Base-by-base conservation (phyloP, 2,329 filamentous ascomycete genomes). In the Claviceps sorghi region DNA sequence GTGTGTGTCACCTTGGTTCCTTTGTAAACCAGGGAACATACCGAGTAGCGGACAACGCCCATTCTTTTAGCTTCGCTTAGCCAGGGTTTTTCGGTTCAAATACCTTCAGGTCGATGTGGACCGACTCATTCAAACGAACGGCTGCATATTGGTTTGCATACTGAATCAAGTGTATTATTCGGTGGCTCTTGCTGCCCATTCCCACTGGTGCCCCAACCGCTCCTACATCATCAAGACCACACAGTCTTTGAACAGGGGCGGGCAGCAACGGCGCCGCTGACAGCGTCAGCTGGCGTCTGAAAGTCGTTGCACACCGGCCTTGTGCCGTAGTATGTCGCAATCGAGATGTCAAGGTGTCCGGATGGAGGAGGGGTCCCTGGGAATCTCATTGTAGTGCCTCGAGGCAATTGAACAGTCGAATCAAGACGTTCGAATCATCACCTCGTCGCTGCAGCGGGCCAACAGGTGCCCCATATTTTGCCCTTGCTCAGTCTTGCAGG, bases 1-100 rank as follows among this genome's bases (percentile, higher is more conserved):
- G 36, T 50, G 29, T 50, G 41, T 43, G 43, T 50, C 49, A 50
- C 49, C 49, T 38, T 29, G 29, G 19, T 22, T 45, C 30, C 49
- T 50, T 50, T 34, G 41, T 19, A 26, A 19, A n/a, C 41, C 21
- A 32, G 49, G 48, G 38, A 43, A 22, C 29, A 36, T 44, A 45
- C 30, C 30, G 30, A 26, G 41, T 38, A 45, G 29, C 36, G 44
- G 41, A 45, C 41, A 38, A 45, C 41, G 36, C 49, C 49, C 49
- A 45, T 42, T 29, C 44, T 36, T 26, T 21, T 44, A 32, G 40
- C 41, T 44, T 43, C 30, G 41, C 49, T 36, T 43, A 34, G 30
- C 30, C 41, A 50, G 41, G 29, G 9, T 19, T 34, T 38, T 29
- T 44, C 49, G 49, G 30, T 21, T 21, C 38, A 29, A 10, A 21